phyloP scores from a whole-genome alignment of 2,329 filamentous ascomycete genomes.

The Rhytidhysteron rufulum region DNA sequence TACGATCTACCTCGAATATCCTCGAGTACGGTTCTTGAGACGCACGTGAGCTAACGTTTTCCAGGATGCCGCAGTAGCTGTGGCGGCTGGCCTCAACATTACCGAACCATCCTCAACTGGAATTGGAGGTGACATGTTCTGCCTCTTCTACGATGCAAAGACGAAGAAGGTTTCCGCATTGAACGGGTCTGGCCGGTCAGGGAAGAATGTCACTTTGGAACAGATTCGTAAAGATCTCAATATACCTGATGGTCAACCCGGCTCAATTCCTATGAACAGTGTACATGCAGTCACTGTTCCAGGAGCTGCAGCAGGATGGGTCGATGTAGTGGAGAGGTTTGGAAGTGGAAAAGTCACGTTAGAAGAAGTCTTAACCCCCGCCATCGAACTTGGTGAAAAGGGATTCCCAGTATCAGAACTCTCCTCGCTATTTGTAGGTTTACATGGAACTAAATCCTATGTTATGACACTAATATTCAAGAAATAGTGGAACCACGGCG shows the following conservation, averaged over 20 bases:
- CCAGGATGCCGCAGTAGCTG: constrained; percentile 92
- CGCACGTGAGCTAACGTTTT: no score
- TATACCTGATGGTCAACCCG: constrained; percentile 53
- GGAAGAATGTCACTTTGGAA: constrained; percentile 65
- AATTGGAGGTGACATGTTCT: constrained; percentile 97
- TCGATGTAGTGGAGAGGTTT: constrained; percentile 81
- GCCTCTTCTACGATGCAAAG: constrained; percentile 82
- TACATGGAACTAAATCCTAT: not conserved
- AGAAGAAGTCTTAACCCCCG: constrained; percentile 74
- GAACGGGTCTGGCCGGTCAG: constrained; percentile 89
- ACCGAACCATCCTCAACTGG: constrained; percentile 91
- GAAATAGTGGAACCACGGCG: constrained; percentile 66
- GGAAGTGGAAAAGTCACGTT: constrained; percentile 80
- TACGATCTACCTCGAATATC: constrained; percentile 38
- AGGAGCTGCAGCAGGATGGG: constrained; percentile 89
- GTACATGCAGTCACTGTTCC: constrained; percentile 83
- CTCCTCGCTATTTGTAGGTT: constrained; percentile 62
- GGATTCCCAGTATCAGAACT: constrained; percentile 88
- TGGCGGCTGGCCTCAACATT: constrained; percentile 87
- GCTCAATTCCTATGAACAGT: constrained; percentile 68
- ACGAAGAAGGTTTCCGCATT: constrained; percentile 78
- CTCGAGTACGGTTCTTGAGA: no score
- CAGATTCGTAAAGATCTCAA: constrained; percentile 66
- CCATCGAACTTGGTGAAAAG: constrained; percentile 79
- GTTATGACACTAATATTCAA: constrained; percentile 7